These are phyloP conservation scores for Eimeria praecox DNA, from an alignment of 169 alveolate species.

Conservation along the genomic window DNA sequence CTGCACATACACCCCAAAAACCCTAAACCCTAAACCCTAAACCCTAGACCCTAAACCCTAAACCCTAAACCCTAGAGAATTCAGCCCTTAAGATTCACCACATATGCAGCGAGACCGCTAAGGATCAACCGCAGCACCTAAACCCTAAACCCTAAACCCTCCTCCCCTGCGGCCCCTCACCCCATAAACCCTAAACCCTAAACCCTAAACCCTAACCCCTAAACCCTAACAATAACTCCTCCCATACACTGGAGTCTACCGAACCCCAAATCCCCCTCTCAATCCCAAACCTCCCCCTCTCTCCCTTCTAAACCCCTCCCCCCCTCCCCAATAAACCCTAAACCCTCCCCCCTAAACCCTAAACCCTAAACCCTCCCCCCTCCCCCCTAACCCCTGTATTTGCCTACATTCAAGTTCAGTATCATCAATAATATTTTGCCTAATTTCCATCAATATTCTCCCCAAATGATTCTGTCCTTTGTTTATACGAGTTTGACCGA, in stretches of 20 bases:
- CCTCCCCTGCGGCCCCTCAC: no score
- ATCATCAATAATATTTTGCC: slow-evolving; percentile 76
- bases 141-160: slow-evolving; percentile 23
- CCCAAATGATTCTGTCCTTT: slow-evolving; percentile 85
- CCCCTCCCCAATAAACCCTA: neutral
- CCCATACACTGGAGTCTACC: no score
- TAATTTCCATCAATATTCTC: slow-evolving; percentile 81
- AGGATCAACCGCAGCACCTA: neutral
- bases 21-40: slow-evolving; percentile 13
- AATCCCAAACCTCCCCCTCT: no score
- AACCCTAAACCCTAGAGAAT: slow-evolving; percentile 31
- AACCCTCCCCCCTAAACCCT: slow-evolving; percentile 13
- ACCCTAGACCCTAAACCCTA: slow-evolving; percentile 21
- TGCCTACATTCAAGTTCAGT: slow-evolving; percentile 80
- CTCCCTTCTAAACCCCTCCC: no score
- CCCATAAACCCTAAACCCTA: neutral
- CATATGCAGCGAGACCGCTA: no score
- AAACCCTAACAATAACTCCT: no score
- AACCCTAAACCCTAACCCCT: slow-evolving; percentile 17
- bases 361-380: slow-evolving; percentile 61
- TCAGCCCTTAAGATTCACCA: no score
- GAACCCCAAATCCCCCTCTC: no score
- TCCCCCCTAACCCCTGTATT: neutral
- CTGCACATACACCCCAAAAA: slow-evolving; percentile 43
- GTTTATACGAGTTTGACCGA: slow-evolving; percentile 52